Base-by-base conservation (phyloP, 2,329 filamentous ascomycete species). In the Chaetomiaceae sp. region DNA sequence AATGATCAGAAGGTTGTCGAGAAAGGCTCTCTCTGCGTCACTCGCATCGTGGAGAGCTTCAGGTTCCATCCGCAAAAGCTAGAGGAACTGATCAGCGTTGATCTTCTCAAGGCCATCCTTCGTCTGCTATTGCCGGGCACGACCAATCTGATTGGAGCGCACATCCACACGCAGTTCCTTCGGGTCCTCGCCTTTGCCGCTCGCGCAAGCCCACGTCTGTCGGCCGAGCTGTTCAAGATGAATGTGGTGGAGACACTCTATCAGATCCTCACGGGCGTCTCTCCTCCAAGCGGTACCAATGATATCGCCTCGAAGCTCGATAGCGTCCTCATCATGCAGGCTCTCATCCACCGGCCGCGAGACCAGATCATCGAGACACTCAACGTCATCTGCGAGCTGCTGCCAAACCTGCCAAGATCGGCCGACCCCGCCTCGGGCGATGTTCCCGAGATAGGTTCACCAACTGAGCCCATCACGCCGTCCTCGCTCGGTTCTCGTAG, bases 261-360 rank as follows among this genome's bases (percentile, higher is more conserved):
- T 66, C 94, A 99, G 69, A 97, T 99, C 37, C 73, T 99, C 45
- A 97, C 94, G 0, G 94, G 94, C 18, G 90, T 99, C 2, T 97
- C 94, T 0, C 91, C 94, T 1, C 94, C 94, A 0, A 81, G 77
- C 57, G 88, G 86, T 30, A 85, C 80, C 1, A 85, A 90, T 32
- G 85, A 92, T 67, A 81, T 90, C 53, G 87, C 85, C 27, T 86
- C 82, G 33, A 96, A 95, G 71, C 86, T 97, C 59, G 92, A 97
- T 70, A 96, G 90, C 65, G 92, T 97, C 51, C 82, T 99, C 41
- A 94, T 99, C 64, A 99, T 99, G 95, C 94, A 99, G 72, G 90
- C 95, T 33, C 78, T 99, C 58, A 96, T 99, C 48, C 94, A 97
- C 66, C 85, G 92, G 36, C 94, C 94, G 6, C 85, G 91, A 52